Evolutionary conservation across 2,329 filamentous ascomycete genomes (phyloP), one percentile per base, ranked within the genome.

Genomic region (Grosmannia penicillata): DNA sequence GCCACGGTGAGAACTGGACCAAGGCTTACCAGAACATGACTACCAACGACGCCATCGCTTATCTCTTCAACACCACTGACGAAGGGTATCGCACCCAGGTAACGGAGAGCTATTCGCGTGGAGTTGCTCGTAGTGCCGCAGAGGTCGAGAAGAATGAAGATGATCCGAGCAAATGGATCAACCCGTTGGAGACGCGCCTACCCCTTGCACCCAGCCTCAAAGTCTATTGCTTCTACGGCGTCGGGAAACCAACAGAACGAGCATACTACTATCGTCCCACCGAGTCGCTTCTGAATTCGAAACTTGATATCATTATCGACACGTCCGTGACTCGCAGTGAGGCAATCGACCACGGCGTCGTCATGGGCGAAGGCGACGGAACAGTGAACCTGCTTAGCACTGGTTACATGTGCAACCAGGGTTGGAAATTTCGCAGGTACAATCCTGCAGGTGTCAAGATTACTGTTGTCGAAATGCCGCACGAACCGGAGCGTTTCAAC

Each of bases 321-420:
- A 81, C 77, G 0, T 64, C 62, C 1, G 54, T 79, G 24, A 79
- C 66, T 2, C 64, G 66, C 37, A 71, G 66, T 14, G 64, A 68
- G 4, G 33, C 27, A 18, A 66, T 76, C 5, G 87, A 98, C 53
- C 91, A 82, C 47, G 91, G 91, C 19, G 85, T 98, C n/a, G 69
- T 93, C 25, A 80, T 95, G 68, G 89, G 89, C 27, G 91, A 96
- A 56, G 91, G 91, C 4, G 91, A 98, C 49, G 91, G 91, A 2
- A 98, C 91, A 0, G 91, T 98, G 30, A 93, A 87, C 47, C 59
- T 98, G n/a, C 61, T 98, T 10, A 93, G 82, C 49, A 75, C 77
- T 1, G 91, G 89, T 3, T 98, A 96, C 56, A 96, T 98, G 91
- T 98, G 91, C 57, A 81, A 85, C 49, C 85, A 80, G 50, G 91